Base-by-base conservation (phyloP, 805 yeast species). In the Ogataea zsoltii region DNA sequence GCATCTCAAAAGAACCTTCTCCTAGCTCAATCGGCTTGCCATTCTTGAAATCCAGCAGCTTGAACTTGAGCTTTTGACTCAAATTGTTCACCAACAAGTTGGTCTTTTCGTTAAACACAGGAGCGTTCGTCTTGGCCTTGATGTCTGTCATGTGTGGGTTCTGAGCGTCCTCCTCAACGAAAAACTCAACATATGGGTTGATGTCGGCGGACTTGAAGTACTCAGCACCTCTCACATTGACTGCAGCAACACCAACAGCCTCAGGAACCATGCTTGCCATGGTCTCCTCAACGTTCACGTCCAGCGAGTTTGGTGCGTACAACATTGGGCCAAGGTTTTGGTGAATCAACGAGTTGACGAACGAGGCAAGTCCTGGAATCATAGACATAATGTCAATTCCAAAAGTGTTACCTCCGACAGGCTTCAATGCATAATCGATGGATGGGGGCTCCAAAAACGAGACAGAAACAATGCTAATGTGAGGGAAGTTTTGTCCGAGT, bases 391-490 rank as follows among this genome's bases (percentile, higher is more conserved):
- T 78, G 68, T 87, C 96, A 35, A 87, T 60, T 50, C 96, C 96
- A 49, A 87, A 75, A n/a, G 91, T 83, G 62, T 87, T 92, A 68
- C 95, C 94, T 63, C 94, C 94, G 42, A 87, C 85, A 9, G 96
- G 96, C 62, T 87, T 87, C 71, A 87, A 76, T 16, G 82, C 84
- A 62, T 85, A 87, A 60, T 84, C 91, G 59, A 87, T 84, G 25
- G 76, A 72, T 31, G 94, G 94, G 15, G 92, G 85, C 62, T 86
- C 92, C 58, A 87, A 69, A 57, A 87, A 79, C 51, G 82, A 85
- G 45, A 86, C 70, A 15, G 88, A 80, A 7, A 87, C 88, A 55
- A 79, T 65, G 50, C 81, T 82, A 48, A 87, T 84, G 57, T 86
- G 90, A n/a, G 96, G 96, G 64, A 87, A 85, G 56, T 75, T 74